Percentiles rank a stretch among this genome's conserved stretches.
phyloP scores from a whole-genome alignment of 140 eudicot species.

The Cichorium intybus region DNA sequence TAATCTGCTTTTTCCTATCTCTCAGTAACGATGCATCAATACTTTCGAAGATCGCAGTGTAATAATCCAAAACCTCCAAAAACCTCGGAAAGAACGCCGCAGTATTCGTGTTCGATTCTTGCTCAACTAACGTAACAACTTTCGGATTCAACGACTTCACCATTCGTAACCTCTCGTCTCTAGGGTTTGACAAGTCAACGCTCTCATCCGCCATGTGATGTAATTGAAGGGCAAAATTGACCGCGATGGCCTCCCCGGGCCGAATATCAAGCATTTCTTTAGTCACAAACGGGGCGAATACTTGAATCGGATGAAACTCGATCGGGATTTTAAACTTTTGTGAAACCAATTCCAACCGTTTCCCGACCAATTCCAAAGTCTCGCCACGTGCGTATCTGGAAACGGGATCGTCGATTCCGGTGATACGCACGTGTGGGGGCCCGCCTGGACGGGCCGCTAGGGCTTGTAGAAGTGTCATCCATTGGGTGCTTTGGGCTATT shows the following conservation, averaged over 20 bases:
- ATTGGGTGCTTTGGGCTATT: slow-evolving; percentile 85
- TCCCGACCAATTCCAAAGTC: slow-evolving; percentile 55
- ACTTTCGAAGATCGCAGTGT: slow-evolving; percentile 84
- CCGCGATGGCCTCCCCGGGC: slow-evolving; percentile 81
- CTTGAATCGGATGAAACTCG: slow-evolving; percentile 74
- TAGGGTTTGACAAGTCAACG: slow-evolving; percentile 78
- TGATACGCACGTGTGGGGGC: slow-evolving; percentile 76
- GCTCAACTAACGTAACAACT: slow-evolving; percentile 84
- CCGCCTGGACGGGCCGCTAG: slow-evolving; percentile 90
- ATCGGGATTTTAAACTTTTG: slow-evolving; percentile 64
- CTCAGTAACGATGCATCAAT: slow-evolving; percentile 64
- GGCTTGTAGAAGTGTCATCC: slow-evolving; percentile 91
- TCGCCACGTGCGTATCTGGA: slow-evolving; percentile 80
- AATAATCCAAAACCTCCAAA: slow-evolving; percentile 69
- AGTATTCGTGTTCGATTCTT: slow-evolving; percentile 90
- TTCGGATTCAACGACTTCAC: slow-evolving; percentile 75
- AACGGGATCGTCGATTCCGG: slow-evolving; percentile 87
- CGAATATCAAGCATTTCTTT: slow-evolving; percentile 64
- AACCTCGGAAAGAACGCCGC: slow-evolving; percentile 78
- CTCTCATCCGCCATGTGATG: slow-evolving; percentile 96
- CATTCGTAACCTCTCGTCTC: slow-evolving; percentile 77
- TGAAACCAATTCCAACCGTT: slow-evolving; percentile 57
- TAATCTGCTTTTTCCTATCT: slow-evolving; percentile 66
- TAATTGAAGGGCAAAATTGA: slow-evolving; percentile 78
- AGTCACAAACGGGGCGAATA: slow-evolving; percentile 62